Conservation (phyloP, 73 alveolate genomes). For the Symbiodinium natans region DNA sequence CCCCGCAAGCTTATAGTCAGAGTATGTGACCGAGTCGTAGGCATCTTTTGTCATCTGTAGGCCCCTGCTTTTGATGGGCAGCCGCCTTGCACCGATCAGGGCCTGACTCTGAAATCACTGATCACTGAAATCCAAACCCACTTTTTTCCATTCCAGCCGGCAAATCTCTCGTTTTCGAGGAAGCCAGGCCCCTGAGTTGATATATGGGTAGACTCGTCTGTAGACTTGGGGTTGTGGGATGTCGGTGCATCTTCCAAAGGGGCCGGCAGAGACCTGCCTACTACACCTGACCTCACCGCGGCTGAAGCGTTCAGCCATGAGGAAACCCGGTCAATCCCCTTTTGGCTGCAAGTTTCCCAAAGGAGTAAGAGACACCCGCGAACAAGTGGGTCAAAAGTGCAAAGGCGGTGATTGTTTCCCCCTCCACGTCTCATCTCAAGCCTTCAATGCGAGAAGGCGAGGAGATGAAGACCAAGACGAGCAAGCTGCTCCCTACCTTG, state of each 20-base stretch:
- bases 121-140: no score
- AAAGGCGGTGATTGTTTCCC: constrained; percentile 3
- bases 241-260: no score
- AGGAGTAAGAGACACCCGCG: neutral
- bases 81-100: no score
- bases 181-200: neutral
- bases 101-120: no score
- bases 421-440: neutral
- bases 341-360: neutral
- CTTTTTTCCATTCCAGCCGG: no score
- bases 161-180: neutral
- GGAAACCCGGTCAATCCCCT: neutral
- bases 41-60: no score
- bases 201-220: no score
- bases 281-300: constrained; percentile 12
- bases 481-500: no score
- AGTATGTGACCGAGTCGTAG: no score
- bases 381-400: neutral
- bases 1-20: no score
- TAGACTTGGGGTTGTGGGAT: no score
- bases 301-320: neutral
- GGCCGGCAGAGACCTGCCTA: neutral
- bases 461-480: neutral
- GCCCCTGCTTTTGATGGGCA: no score
- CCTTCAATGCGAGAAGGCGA: neutral